These are phyloP conservation scores for Carex kokanica DNA, from an alignment of 176 grass and related monocot genomes.

Conservation along the genomic window DNA sequence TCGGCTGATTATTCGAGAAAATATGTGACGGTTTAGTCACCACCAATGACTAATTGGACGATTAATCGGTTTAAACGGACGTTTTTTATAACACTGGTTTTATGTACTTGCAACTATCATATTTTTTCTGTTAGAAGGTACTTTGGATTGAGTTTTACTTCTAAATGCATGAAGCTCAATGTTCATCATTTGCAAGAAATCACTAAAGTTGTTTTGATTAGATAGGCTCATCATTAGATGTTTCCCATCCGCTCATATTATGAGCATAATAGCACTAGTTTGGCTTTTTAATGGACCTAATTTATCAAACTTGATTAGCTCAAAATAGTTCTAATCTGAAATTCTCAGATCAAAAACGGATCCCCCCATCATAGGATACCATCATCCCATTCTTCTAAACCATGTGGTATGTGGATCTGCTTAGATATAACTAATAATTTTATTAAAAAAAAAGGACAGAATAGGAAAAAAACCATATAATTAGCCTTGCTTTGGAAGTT, in stretches of 20 bases:
- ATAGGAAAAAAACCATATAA: neutral
- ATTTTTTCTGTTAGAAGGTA: neutral
- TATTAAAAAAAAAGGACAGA: neutral
- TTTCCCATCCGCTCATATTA: neutral
- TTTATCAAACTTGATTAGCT: conserved; percentile 10
- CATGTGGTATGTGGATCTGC: conserved; percentile 15
- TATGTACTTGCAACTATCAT: neutral
- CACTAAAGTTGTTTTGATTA: conserved; percentile 9
- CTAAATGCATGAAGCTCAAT: neutral
- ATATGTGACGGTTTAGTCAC: too few species aligned
- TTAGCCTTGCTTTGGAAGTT: conserved; percentile 15
- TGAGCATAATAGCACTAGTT: conserved; percentile 6
- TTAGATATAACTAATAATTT: neutral
- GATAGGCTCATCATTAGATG: neutral
- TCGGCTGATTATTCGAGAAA: too few species aligned
- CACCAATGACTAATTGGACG: too few species aligned
- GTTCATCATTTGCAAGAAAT: neutral
- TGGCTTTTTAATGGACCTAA: neutral
- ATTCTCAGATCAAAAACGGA: neutral
- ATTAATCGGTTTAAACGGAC: too few species aligned
- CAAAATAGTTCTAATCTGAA: conserved; percentile 11
- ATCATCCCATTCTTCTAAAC: neutral
- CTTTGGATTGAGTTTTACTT: neutral
- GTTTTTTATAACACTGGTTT: too few species aligned
- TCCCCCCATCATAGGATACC: neutral